Conservation (phyloP, 1,284 basidiomycete genomes). For the Entoloma clypeatum region DNA sequence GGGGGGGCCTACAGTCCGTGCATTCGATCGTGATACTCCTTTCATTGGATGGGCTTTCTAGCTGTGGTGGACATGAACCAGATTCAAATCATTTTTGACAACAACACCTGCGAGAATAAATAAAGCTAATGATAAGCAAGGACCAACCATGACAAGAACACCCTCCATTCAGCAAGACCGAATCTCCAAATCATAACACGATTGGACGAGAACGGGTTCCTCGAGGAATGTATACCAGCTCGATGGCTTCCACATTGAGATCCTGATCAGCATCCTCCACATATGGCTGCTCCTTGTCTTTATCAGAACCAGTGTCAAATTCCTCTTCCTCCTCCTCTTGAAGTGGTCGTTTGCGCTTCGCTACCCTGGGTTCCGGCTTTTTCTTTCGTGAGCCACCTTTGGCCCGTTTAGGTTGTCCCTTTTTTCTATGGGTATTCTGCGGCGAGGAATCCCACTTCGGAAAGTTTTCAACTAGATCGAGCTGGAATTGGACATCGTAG, state of each 20-base stretch:
- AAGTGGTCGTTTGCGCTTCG: neutral
- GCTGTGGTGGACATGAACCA: too few species aligned
- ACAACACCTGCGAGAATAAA: too few species aligned
- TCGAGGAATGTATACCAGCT: neutral
- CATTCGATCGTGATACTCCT: too few species aligned
- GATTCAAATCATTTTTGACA: too few species aligned
- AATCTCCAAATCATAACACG: too few species aligned
- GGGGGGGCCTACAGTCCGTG: too few species aligned
- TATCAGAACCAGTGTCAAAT: neutral
- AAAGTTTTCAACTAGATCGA: constrained; percentile 18
- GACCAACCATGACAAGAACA: neutral
- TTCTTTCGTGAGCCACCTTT: neutral
- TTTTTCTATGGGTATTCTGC: constrained; percentile 3
- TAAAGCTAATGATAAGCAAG: too few species aligned
- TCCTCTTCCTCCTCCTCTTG: neutral
- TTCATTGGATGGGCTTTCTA: too few species aligned
- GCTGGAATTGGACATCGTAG: constrained; percentile 23
- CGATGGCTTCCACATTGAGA: neutral
- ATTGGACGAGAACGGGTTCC: constrained; percentile 10
- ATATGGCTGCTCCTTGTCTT: constrained; percentile 4
- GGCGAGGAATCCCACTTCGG: constrained; percentile 16
- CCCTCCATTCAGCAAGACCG: neutral
- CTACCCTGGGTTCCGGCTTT: constrained; percentile 14
- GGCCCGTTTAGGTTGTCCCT: neutral
- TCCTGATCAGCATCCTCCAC: neutral